Evolutionary conservation across 306 rosid genomes (phyloP), one percentile per base, ranked within the genome.

Genomic region (Citrullus colocynthis): DNA sequence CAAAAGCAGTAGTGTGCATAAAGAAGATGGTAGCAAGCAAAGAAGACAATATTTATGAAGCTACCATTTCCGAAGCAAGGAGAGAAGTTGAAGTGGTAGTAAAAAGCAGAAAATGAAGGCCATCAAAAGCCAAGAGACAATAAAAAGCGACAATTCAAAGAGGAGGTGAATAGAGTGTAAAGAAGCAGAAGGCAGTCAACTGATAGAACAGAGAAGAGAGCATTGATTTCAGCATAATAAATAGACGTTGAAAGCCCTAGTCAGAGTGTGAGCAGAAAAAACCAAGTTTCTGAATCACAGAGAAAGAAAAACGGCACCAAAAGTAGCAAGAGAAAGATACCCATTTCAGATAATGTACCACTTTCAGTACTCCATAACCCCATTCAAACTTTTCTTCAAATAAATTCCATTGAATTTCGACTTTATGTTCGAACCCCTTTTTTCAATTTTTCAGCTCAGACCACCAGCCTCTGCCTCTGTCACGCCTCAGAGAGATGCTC

Each of bases 221-320:
- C 91, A 88, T 87, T 89, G 90, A 89, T 89, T 95, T 88, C 93
- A 89, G 96, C 71, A 83, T 86, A 87, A 85, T 85, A 88, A 92
- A 86, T 90, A 83, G 83, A 48, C 78, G 84, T 90, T 92, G 87
- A 95, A 89, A 89, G 85, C 96, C 97, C 93, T 86, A 88, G 96
- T 88, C 95, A 94, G 95, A 90, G 87, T 86, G 86, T 30, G 79
- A 75, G 84, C 89, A 88, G 74, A 82, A 75, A 79, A 52, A 52
- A 64, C 21, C 78, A 57, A 37, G 55, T 9, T 83, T 84, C 87
- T 78, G 83, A 78, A 83, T 58, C 78, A 75, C 34, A 77, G 80
- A 77, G 78, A 84, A 80, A 82, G 78, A 54, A 82, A 24, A 67
- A 79, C 65, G 75, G 72, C 88, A 83, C 89, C 81, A 84, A 89